These are phyloP conservation scores for Capsicum rhomboideum DNA, from an alignment of 257 asterid species.

Conservation along the genomic window DNA sequence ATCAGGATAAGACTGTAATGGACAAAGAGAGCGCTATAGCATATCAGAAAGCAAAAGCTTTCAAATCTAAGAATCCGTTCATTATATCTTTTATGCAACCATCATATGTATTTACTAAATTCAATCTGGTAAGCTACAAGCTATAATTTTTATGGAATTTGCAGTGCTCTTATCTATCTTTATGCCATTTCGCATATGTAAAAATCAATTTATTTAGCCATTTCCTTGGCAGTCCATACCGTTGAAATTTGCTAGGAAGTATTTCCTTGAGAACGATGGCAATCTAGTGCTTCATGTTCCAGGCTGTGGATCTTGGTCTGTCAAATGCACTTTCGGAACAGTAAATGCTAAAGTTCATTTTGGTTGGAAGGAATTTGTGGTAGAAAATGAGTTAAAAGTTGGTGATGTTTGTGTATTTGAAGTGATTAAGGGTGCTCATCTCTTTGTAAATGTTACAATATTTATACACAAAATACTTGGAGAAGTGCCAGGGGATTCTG, in stretches of 20 bases:
- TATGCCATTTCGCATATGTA: background rate
- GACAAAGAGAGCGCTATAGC: background rate
- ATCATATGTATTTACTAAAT: background rate
- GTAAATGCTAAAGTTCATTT: background rate
- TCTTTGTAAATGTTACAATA: background rate
- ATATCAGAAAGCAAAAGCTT: conserved; percentile 2
- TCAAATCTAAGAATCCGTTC: background rate
- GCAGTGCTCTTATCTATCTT: background rate
- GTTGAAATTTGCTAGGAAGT: background rate
- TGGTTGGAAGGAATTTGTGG: conserved; percentile 18
- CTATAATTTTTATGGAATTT: background rate
- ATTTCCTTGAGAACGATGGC: too few species aligned
- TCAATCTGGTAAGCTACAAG: background rate
- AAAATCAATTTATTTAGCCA: background rate
- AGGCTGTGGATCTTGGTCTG: too few species aligned
- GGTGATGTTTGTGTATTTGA: conserved; percentile 17
- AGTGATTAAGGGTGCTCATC: background rate
- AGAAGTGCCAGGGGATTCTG: background rate
- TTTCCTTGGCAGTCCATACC: conserved; percentile 7
- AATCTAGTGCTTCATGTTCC: too few species aligned
- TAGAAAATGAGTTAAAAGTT: conserved; percentile 7
- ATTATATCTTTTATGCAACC: background rate
- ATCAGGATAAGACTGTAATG: too few species aligned
- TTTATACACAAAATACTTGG: background rate
- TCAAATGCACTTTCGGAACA: too few species aligned